These are phyloP conservation scores for Parietaria judaica DNA, from an alignment of 306 rosid genomes.

Conservation along the genomic window DNA sequence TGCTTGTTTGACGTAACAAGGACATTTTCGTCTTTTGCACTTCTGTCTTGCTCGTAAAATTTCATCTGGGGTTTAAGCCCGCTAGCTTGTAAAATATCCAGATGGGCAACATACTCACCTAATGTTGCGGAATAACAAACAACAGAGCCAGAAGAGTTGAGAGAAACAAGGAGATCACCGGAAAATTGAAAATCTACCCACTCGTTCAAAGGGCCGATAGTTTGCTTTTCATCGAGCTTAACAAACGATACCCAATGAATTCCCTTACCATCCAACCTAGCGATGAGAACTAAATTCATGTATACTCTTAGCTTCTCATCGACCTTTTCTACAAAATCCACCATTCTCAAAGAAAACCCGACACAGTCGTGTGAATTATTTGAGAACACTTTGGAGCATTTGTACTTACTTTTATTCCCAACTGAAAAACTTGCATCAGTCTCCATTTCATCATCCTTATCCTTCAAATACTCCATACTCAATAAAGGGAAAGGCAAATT, in stretches of 20 bases:
- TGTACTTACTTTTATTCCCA: constrained; percentile 46
- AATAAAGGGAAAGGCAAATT: constrained; percentile 30
- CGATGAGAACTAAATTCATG: constrained; percentile 58
- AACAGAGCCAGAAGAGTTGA: constrained; percentile 60
- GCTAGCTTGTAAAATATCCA: constrained; percentile 51
- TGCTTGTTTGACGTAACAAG: constrained; percentile 23
- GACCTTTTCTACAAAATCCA: constrained; percentile 29
- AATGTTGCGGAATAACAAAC: constrained; percentile 55
- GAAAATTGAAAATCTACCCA: constrained; percentile 79
- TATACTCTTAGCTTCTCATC: constrained; percentile 33
- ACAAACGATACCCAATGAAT: constrained; percentile 71
- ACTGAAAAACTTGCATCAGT: constrained; percentile 35
- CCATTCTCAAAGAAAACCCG: constrained; percentile 55
- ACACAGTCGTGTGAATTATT: constrained; percentile 58
- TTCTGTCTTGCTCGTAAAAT: constrained; percentile 24
- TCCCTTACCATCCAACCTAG: constrained; percentile 48
- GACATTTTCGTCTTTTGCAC: constrained; percentile 19
- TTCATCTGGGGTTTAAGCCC: constrained; percentile 36
- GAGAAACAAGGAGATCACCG: constrained; percentile 68
- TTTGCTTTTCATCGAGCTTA: constrained; percentile 57
- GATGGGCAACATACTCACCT: constrained; percentile 59
- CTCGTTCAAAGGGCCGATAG: constrained; percentile 31
- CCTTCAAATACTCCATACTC: constrained; percentile 34
- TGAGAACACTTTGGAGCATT: constrained; percentile 68
- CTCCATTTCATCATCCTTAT: constrained; percentile 23